A percentile compares a stretch with the other conserved stretches of the same genome.
These are phyloP conservation scores for Yamadazyma trypodendri DNA, from an alignment of 1,139 yeast genomes.

Conservation along the genomic window DNA sequence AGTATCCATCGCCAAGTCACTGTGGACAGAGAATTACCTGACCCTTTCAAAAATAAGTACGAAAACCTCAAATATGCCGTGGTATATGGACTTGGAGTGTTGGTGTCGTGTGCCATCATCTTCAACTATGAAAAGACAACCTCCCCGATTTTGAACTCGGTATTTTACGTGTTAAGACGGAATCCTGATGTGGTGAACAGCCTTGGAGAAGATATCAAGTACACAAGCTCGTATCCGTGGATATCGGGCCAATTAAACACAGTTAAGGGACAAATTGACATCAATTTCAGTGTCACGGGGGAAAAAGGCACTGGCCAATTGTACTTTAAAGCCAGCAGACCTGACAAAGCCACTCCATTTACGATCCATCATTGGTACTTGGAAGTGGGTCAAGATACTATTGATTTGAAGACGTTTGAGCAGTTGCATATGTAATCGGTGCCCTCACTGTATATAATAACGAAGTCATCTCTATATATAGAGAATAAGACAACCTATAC, in stretches of 20 bases:
- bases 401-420: conserved; percentile 42
- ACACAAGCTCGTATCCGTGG: conserved; percentile 80
- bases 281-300: conserved; percentile 71
- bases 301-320: conserved; percentile 50
- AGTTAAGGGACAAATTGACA: conserved; percentile 75
- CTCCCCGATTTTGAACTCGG: conserved; percentile 85
- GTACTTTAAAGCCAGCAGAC: conserved; percentile 59
- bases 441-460: not conserved
- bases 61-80: conserved; percentile 54
- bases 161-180: conserved; percentile 80
- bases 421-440: conserved; percentile 4
- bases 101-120: conserved; percentile 64
- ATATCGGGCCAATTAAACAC: conserved; percentile 81
- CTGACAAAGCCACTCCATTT: conserved; percentile 55
- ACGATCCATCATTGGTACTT: conserved; percentile 60
- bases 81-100: conserved; percentile 63
- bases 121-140: conserved; percentile 90
- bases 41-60: conserved; percentile 61
- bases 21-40: conserved; percentile 68
- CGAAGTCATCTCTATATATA: too few species aligned
- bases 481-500: too few species aligned
- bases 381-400: conserved; percentile 31
- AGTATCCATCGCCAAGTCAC: conserved; percentile 41
- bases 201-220: conserved; percentile 76
- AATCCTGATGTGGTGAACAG: conserved; percentile 62